Evolutionary conservation across 2,329 filamentous ascomycete genomes (phyloP), one percentile per base, ranked within the genome.

Genomic region (Phialophora chinensis): DNA sequence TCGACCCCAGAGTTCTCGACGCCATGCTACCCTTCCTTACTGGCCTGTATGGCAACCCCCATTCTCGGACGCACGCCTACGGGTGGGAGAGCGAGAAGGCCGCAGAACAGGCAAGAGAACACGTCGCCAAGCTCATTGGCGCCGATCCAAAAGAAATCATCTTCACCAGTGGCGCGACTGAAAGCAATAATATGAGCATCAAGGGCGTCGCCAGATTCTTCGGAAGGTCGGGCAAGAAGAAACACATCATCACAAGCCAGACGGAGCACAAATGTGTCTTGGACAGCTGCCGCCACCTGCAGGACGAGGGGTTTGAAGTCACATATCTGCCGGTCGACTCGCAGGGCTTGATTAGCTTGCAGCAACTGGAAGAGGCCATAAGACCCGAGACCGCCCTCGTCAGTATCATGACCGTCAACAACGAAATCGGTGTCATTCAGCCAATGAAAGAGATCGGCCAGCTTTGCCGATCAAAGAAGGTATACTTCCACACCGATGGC

Each of bases 171-270:
- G 95, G 95, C 63, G 95, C 95, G 17, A 99, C 95, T 0, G 95
- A 99, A 83, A 97, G 93, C 77, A 99, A 99, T 81, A 99, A 99
- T 76, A 99, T 99, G 95, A 97, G 93, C 79, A 92, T 99, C 82
- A 99, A 99, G 82, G 95, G 95, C 70, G 94, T 99, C 8, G 93
- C 95, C 23, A 87, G 94, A 70, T 99, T 99, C 82, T 97, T 97
- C 77, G 93, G 92, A 72, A 88, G 92, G 65, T 89, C 88, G 2
- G 93, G 93, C 74, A 97, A 97, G 87, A 98, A 98, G 88, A 97
- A 91, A 82, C 95, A 99, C 80, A 94, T 99, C 75, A 93, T 99
- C 79, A 99, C 95, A 27, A 92, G 89, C 47, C 95, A 98, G 82
- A 99, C 95, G 0, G 95, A 99, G 81, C 95, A 99, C 85, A 99